phyloP scores from a whole-genome alignment of 768 basidiomycete genomes.

The Hygrocybe coccinea region DNA sequence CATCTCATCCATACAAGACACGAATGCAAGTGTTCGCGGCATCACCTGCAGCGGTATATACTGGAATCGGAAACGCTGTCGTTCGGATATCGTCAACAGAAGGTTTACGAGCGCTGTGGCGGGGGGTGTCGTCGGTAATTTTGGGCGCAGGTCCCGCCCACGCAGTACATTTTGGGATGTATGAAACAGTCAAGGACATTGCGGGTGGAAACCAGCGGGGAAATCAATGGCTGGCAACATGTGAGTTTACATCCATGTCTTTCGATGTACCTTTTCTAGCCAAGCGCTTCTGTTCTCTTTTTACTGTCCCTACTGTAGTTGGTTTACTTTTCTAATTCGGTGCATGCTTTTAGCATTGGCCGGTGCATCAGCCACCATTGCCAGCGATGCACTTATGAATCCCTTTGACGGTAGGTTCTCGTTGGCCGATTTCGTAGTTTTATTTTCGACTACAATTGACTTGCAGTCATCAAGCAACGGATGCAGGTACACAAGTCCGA shows the following conservation, averaged over 20 bases:
- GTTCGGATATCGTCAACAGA: constrained; percentile 91
- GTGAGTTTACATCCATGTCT: constrained; percentile 44
- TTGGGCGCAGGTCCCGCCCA: constrained; percentile 97
- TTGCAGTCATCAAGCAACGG: constrained; percentile 88
- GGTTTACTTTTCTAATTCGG: not conserved
- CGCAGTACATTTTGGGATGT: constrained; percentile 94
- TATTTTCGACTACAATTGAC: constrained; percentile 12
- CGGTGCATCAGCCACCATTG: constrained; percentile 90
- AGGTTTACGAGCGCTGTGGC: constrained; percentile 86
- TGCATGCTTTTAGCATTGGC: constrained; percentile 61
- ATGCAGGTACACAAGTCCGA: constrained; percentile 97
- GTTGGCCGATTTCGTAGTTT: constrained; percentile 1
- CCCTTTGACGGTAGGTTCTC: constrained; percentile 89
- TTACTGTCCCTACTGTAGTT: constrained; percentile 2
- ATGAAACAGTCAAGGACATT: constrained; percentile 92
- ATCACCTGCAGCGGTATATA: constrained; percentile 81
- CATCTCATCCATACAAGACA: constrained; percentile 51
- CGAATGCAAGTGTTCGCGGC: constrained; percentile 97
- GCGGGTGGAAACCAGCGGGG: constrained; percentile 78
- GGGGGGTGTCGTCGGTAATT: constrained; percentile 93
- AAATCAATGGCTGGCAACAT: constrained; percentile 84
- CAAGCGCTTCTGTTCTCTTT: not conserved
- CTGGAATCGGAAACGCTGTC: constrained; percentile 85
- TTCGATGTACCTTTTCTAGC: not conserved
- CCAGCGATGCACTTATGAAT: constrained; percentile 97